Base-by-base conservation (phyloP, 2,329 filamentous ascomycete species). In the Nannizziopsis barbatae region DNA sequence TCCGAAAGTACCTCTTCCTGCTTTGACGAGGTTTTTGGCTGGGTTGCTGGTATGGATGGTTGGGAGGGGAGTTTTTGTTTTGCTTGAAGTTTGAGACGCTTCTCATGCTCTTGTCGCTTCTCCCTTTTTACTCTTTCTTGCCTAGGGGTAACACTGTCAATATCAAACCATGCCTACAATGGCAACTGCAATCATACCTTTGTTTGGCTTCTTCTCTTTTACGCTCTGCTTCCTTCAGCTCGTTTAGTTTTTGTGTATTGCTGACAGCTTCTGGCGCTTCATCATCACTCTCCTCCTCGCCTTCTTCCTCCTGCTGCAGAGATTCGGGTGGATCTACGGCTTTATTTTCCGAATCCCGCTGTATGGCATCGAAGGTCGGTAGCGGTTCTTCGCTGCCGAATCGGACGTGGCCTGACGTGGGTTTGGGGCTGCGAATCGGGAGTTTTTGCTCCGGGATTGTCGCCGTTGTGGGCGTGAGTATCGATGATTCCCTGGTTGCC, bases 241-340 rank as follows among this genome's bases (percentile, higher is more conserved):
- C 62, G 35, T 60, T 53, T 22, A 68, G 48, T 49, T 69, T 62
- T 1, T 62, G 59, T 35, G 66, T 64, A 52, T 69, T 70, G 38
- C 67, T 61, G 35, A 70, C 57, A 10, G 62, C 57, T 52, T 70
- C 67, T 8, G 67, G 67, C n/a, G 66, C 67, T n/a, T 65, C 63
- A 47, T 69, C 66, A 40, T 66, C 65, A 44, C 64, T 62, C 41
- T 59, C 61, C 18, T 58, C 60, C n/a, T 60, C 58, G 36, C 3
- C 4, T 27, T 27, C 22, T 27, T 62, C 58, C 2, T 62, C 57
- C 5, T 44, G 36, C 35, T 61, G 60, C 2, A 58, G 54, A 17
- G 17, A 11, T 14, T 55, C 53, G 30, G 56, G 41, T 4, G 52
- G 50, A 20, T 52, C 42, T 18, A 50, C 47, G 38, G 11, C 32